Base-by-base conservation (phyloP, 495 filamentous ascomycete species). In the Penicillium argentinense region DNA sequence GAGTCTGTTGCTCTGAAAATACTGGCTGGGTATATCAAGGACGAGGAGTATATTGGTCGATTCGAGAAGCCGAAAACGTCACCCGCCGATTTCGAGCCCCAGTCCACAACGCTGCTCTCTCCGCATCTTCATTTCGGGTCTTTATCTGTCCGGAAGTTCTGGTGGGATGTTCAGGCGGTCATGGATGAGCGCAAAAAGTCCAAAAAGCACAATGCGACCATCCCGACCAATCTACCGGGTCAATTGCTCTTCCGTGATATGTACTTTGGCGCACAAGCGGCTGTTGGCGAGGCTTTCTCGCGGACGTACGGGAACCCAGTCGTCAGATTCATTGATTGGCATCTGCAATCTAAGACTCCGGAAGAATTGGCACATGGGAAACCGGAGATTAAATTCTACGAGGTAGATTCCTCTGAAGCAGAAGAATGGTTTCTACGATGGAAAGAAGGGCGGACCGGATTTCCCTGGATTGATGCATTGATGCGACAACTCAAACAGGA, bases 231-330 rank as follows among this genome's bases (percentile, higher is more conserved):
- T 39, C 60, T 89, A 3, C 81, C 76, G 2, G 85, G 85, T 11
- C 85, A 89, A 53, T 65, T 88, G 2, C 70, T 86, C 0, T 89
- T 89, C 57, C 71, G 85, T 0, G 85, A 89, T 45, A 89, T 88
- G 85, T 89, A 87, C 64, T 87, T 89, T 47, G 84, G 70, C 24
- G 85, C 85, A 0, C 84, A 89, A 57, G 80, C 84, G 2, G 69
- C 73, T 0, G 64, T 88, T 2, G 84, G 85, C 3, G 68, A 74
- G 37, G 43, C 65, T 1, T 88, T 82, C 51, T 67, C 61, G 4
- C 79, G 80, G 42, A 84, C 80, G 3, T 53, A 75, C 24, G 74
- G 76, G 17, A 89, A 89, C 50, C 52, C 65, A 3, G 62, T 80
- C 46, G 82, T 76, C 30, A 70, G 82, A 18, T 86, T 88, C 60